Base-by-base conservation (phyloP, 495 filamentous ascomycete genomes). In the Glutinoglossum americanum region DNA sequence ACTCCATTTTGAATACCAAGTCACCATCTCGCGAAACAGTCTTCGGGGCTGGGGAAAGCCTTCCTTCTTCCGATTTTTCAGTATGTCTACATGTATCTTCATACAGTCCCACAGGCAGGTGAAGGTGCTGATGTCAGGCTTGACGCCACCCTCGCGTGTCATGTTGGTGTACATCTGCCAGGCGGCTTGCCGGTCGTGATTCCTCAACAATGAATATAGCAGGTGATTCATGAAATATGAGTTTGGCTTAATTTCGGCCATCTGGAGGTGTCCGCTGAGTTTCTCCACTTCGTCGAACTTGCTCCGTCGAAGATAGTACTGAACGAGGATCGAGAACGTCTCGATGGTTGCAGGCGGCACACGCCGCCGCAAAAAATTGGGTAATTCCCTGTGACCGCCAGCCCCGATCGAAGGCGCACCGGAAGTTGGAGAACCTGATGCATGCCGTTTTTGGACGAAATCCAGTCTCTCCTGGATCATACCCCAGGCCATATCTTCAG, bases 211-310 rank as follows among this genome's bases (percentile, higher is more conserved):
- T 23, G 80, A 78, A 54, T 76, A 77, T 27, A 89, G 74, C 23
- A 88, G 67, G 60, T 87, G 81, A 67, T 88, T 89, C 72, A 88
- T 78, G 64, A 87, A 79, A 65, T 80, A 83, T 47, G 78, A 78
- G 58, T 83, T 81, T 7, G 82, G 76, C 23, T 69, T 69, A 57
- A 89, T 77, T 51, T 80, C 76, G 17, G 81, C 74, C 45, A 75
- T 64, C 33, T 68, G 63, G 47, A 87, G 74, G 23, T 72, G 73
- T 35, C 74, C 68, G 62, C 76, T 76, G 11, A 89, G 68, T 41
- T 79, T 70, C 51, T 74, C 64, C 55, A 83, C 71, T 62, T 75
- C 73, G 5, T 70, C 65, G 54, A 78, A 72, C 27, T 80, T 74
- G 15, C 76, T 68, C 41, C 82, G 75, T 51, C 76, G 73, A 51